Base-by-base conservation (phyloP, 1,284 basidiomycete species). In the Ustilago crameri region DNA sequence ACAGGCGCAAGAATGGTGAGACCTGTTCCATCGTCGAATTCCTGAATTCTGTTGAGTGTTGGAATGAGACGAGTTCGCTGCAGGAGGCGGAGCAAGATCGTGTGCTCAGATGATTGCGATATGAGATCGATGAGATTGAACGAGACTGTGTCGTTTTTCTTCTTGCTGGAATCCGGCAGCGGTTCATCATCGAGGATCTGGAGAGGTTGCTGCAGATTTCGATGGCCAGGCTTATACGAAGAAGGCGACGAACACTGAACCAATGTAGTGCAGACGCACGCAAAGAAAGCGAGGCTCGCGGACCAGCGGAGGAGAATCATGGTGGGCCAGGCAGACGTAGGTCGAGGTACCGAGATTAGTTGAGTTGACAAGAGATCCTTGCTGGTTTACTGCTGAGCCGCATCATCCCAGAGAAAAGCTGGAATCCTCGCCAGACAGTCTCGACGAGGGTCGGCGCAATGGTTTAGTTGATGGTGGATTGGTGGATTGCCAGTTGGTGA, bases 1-100 rank as follows among this genome's bases (percentile, higher is more conserved):
- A 93, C 97, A 0, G 96, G 96, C 0, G 96, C 96, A 78, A 97
- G 96, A 50, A 99, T 84, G 15, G 95, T 96, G 78, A 88, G 88
- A 37, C 87, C 89, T 52, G 91, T 89, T 9, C 73, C 58, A 20
- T 75, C 71, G 32, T 73, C 73, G 23, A 81, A 70, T 26, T 78
- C 71, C 42, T 81, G 76, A 59, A 98, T 89, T 68, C 87, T 88
- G 82, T 95, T 96, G 70, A 99, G 87, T 9, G 93, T 93, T 0
- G 96, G 96, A 46, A 99, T 89, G 59, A 98, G 89, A 61, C 90
- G 90, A 3, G 95, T 88, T 12, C 89, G 88, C 83, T 97, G 94
- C 9, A 98, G 87, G 9, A 98, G 88, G 41, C 85, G 85, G 14
- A 98, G 85, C 24, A 98, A 87, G 42, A 89, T 90, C 1, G 89